A percentile compares a stretch with the other conserved stretches of the same genome.
Evolutionary conservation across 345 rosid genomes (phyloP).

Genomic region (Abelmoschus esculentus): DNA sequence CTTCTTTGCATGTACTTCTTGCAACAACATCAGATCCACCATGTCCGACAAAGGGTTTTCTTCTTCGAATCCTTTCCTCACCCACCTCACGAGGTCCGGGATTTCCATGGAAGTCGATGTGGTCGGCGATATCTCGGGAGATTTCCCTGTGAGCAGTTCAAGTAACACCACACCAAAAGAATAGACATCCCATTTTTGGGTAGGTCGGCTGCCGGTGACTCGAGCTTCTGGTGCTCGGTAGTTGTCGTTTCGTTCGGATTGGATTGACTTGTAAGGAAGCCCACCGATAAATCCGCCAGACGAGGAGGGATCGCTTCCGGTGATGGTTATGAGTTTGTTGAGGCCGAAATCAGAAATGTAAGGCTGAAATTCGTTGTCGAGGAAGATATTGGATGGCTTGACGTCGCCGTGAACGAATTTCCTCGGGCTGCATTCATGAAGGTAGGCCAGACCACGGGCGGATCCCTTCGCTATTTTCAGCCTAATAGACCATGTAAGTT

Average conservation of each 20-base stretch:
- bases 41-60: slow-evolving; percentile 83
- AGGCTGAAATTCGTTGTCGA: slow-evolving; percentile 64
- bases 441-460: slow-evolving; percentile 87
- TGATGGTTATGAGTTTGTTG: slow-evolving; percentile 61
- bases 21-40: slow-evolving; percentile 78
- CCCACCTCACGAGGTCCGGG: slow-evolving; percentile 84
- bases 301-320: slow-evolving; percentile 50
- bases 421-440: slow-evolving; percentile 94
- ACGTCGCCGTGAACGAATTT: slow-evolving; percentile 83
- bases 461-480: slow-evolving; percentile 75
- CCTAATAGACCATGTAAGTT: slow-evolving; percentile 79
- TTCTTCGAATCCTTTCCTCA: slow-evolving; percentile 81
- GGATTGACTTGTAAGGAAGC: slow-evolving; percentile 61
- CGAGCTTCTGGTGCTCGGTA: slow-evolving; percentile 85
- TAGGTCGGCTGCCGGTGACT: slow-evolving; percentile 41
- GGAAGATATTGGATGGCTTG: slow-evolving; percentile 86
- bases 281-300: slow-evolving; percentile 70
- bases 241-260: slow-evolving; percentile 49
- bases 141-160: slow-evolving; percentile 79
- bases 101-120: slow-evolving; percentile 61
- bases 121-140: slow-evolving; percentile 69
- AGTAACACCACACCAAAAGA: slow-evolving; percentile 79
- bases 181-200: slow-evolving; percentile 83
- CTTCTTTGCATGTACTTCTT: slow-evolving; percentile 92
- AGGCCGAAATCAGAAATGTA: slow-evolving; percentile 81